These are phyloP conservation scores for Coprinellus micaceus DNA, from an alignment of 768 basidiomycete genomes.

Conservation along the genomic window DNA sequence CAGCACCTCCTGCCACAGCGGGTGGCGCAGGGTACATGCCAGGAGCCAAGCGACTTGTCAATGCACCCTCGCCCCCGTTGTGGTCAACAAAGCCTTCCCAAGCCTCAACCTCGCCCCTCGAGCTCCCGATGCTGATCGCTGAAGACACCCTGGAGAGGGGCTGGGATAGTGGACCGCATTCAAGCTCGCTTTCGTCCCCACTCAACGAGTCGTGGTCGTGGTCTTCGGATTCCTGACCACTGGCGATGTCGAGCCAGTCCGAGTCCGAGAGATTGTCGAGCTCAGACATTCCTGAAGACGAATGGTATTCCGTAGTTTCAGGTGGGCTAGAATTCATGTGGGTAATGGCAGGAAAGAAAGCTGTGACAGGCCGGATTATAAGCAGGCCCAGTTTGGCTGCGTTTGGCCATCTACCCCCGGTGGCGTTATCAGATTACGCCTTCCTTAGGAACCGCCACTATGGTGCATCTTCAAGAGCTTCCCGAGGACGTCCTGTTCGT, in stretches of 20 bases:
- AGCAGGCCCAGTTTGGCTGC: constrained; percentile 17
- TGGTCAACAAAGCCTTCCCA: constrained; percentile 79
- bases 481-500: constrained; percentile 10
- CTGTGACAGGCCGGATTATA: not conserved
- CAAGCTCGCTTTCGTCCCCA: constrained; percentile 30
- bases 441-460: not conserved
- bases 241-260: constrained; percentile 80
- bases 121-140: constrained; percentile 66
- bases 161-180: constrained; percentile 45
- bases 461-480: constrained; percentile 3
- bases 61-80: constrained; percentile 45
- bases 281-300: constrained; percentile 52
- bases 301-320: constrained; percentile 31
- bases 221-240: constrained; percentile 67
- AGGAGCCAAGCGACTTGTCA: constrained; percentile 16
- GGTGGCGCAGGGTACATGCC: constrained; percentile 31
- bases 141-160: constrained; percentile 69
- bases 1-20: constrained; percentile 27
- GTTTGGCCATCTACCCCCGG: constrained; percentile 10
- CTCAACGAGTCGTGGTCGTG: constrained; percentile 65
- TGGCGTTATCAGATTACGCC: not conserved
- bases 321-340: constrained; percentile 30
- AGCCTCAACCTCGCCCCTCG: constrained; percentile 64
- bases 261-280: constrained; percentile 69
- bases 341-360: constrained; percentile 24